Percentiles rank a stretch among this genome's conserved stretches.
Evolutionary conservation across 345 rosid genomes (phyloP).

Genomic region (Populus simonii): DNA sequence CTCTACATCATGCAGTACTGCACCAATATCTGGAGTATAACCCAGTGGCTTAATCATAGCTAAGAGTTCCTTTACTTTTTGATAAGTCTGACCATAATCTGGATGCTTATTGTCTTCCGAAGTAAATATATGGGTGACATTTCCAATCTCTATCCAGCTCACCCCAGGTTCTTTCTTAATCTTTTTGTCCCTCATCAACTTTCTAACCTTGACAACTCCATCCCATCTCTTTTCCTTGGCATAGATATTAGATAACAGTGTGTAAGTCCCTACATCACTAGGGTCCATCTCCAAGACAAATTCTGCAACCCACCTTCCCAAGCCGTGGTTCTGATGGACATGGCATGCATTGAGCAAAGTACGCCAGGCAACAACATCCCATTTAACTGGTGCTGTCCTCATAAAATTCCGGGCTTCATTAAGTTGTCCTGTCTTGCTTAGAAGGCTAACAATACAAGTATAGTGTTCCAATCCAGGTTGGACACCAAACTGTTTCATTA

Average conservation of each 20-base stretch:
- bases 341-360: conserved; percentile 64
- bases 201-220: conserved; percentile 56
- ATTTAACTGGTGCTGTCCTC: conserved; percentile 59
- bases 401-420: conserved; percentile 56
- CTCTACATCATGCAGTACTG: conserved; percentile 66
- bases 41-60: conserved; percentile 65
- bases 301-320: conserved; percentile 62
- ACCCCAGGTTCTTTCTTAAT: conserved; percentile 90
- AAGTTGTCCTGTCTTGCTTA: conserved; percentile 68
- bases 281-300: conserved; percentile 46
- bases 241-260: conserved; percentile 54
- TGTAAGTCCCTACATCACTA: conserved; percentile 61
- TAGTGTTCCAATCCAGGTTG: conserved; percentile 73
- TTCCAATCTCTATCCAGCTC: conserved; percentile 70
- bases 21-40: conserved; percentile 58
- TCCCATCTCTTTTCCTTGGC: conserved; percentile 77
- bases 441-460: conserved; percentile 71
- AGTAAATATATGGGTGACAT: conserved; percentile 56
- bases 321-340: conserved; percentile 52
- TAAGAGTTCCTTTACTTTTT: conserved; percentile 56
- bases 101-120: conserved; percentile 65
- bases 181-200: conserved; percentile 54
- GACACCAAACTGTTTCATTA: conserved; percentile 52
- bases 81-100: conserved; percentile 47
- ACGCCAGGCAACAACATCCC: conserved; percentile 84